These are phyloP conservation scores for Verticillium zaregamsianum DNA, from an alignment of 2,329 filamentous ascomycete genomes.

Conservation along the genomic window DNA sequence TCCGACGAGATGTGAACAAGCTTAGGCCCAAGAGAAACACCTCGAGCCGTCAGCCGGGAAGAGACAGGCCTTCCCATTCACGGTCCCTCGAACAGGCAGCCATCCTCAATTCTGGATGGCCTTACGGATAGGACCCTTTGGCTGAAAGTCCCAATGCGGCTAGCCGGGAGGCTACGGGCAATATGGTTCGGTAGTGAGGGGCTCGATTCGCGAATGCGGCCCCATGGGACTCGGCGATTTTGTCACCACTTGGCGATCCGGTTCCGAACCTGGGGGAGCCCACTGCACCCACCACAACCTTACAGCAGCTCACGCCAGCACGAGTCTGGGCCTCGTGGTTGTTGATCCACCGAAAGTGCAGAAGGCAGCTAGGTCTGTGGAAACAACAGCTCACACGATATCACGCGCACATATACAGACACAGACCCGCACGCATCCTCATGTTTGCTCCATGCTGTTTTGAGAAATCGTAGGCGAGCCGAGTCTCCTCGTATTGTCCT, in stretches of 20 bases:
- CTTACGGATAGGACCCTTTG: neutral
- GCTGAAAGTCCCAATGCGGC: neutral
- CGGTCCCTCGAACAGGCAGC: neutral
- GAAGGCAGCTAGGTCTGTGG: neutral
- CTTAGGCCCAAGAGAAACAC: neutral
- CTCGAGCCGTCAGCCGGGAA: neutral
- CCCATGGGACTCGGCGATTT: neutral
- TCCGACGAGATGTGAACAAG: neutral
- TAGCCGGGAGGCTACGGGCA: neutral
- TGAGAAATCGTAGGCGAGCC: neutral
- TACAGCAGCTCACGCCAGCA: too few relatives aligned
- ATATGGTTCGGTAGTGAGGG: neutral
- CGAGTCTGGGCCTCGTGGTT: too few relatives aligned
- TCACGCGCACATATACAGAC: neutral
- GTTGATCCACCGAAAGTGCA: too few relatives aligned
- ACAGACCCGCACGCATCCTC: neutral
- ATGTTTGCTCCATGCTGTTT: neutral
- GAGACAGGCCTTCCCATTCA: neutral
- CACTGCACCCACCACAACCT: too few relatives aligned
- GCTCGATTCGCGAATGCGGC: neutral
- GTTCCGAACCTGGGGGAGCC: neutral
- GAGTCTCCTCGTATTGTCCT: neutral
- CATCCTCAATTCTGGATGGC: neutral
- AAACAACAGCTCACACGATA: neutral
- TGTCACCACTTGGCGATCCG: neutral